Conservation (phyloP, 2,329 filamentous ascomycete genomes). For the Raffaelea albimanens region DNA sequence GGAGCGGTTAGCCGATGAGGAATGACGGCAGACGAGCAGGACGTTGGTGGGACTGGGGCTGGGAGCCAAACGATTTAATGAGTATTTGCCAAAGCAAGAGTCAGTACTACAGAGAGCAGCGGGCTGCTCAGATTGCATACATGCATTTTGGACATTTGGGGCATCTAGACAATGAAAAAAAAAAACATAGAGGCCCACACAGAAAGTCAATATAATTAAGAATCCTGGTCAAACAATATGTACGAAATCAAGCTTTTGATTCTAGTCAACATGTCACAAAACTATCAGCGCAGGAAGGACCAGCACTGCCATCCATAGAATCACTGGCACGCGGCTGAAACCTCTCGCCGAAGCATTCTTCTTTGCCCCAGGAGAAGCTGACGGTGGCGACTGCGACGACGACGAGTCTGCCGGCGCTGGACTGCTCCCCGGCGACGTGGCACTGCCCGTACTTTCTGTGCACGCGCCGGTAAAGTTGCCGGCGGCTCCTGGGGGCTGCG, state of each 20-base stretch:
- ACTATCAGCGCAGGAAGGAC: neutral
- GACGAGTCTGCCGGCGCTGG: no score
- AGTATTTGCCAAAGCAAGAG: no score
- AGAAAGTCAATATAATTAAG: neutral
- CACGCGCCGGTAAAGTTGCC: slow-evolving; percentile 13
- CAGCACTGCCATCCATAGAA: no score
- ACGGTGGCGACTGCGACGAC: no score
- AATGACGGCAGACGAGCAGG: neutral
- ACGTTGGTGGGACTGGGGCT: no score
- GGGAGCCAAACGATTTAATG: no score
- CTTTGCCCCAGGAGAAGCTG: no score
- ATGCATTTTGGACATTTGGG: neutral
- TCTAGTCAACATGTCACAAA: neutral
- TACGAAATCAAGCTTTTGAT: neutral
- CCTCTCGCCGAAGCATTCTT: no score
- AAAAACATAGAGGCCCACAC: neutral
- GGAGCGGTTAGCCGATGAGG: slow-evolving; percentile 6
- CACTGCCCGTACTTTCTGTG: slow-evolving; percentile 1
- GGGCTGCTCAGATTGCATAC: neutral
- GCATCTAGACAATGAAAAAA: neutral
- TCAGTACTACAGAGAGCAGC: neutral
- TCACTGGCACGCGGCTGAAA: no score
- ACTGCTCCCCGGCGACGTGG: no score
- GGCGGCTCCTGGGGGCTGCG: slow-evolving; percentile 3
- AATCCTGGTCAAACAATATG: neutral